Evolutionary conservation across 805 yeast genomes (phyloP).

Genomic region (Maudiozyma barnettii): DNA sequence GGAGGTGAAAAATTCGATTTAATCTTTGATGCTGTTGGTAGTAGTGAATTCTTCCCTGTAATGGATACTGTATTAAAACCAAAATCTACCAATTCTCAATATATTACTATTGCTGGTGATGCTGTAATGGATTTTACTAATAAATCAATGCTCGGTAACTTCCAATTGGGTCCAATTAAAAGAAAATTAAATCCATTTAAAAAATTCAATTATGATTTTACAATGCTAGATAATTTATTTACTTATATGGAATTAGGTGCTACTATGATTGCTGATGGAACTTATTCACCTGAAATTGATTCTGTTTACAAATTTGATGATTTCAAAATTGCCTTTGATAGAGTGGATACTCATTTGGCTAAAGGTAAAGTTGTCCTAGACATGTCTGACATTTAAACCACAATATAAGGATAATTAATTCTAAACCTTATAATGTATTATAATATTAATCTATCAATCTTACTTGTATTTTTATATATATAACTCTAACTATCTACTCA

Average conservation of each 20-base stretch:
- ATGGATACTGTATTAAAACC: constrained; percentile 38
- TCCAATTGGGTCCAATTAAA: constrained; percentile 8
- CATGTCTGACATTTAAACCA: not conserved
- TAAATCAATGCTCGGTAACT: constrained; percentile 3
- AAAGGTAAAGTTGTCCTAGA: constrained; percentile 52
- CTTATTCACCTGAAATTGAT: constrained; percentile 42
- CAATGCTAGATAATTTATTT: constrained; percentile 5
- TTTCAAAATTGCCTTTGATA: constrained; percentile 41
- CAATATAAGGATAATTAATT: not conserved
- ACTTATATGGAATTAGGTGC: constrained; percentile 16
- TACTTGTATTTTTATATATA: no score
- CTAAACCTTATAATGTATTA: not conserved
- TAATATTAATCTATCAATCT: not conserved
- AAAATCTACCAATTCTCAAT: constrained; percentile 38
- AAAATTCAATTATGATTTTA: constrained; percentile 25
- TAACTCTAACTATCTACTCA: no score
- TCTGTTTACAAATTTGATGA: constrained; percentile 42
- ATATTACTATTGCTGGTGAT: constrained; percentile 52
- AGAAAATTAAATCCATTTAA: constrained; percentile 19
- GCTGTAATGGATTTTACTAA: constrained; percentile 24
- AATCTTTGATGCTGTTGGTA: constrained; percentile 60
- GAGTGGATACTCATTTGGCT: constrained; percentile 38
- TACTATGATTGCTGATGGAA: constrained; percentile 18
- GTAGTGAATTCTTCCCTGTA: constrained; percentile 37
- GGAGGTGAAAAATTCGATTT: constrained; percentile 44